Base-by-base conservation (phyloP, 2,329 filamentous ascomycete species). In the Raffaelea albimanens region DNA sequence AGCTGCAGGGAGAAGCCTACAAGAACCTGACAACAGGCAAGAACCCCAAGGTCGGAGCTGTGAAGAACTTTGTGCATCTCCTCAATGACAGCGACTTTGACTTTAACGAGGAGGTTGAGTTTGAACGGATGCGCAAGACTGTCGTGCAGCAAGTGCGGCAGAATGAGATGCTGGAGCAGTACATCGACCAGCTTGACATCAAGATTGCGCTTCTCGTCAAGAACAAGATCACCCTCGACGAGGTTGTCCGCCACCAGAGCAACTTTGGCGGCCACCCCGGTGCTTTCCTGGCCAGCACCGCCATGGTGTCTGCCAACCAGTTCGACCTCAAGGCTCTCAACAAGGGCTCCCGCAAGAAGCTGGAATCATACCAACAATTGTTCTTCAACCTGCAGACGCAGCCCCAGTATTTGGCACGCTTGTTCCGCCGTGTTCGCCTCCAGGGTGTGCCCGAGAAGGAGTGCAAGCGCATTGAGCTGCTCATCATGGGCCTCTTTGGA, bases 31-130 rank as follows among this genome's bases (percentile, higher is more conserved):
- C 90, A 2, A 90, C 82, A 29, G 94, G 93, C 51, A 96, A 95
- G 68, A 97, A 97, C 61, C 93, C 93, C 21, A 93, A 93, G 1
- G 89, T 98, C 50, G 88, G 88, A 36, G 95, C 94, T 1, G 87
- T 98, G 61, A 96, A 97, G 71, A 94, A 94, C 62, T 98, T 98
- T 62, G 89, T 98, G 2, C 93, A 98, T 63, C 75, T 98, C 34
- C 80, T 98, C 49, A 98, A 97, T 59, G 93, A 98, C 65, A 97
- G 89, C 59, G 91, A 96, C 60, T 95, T 98, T 58, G 93, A 98
- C 62, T 98, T 98, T 66, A 95, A 98, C 61, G 91, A 97, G 63
- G 93, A 98, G 63, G 83, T 98, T 45, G 93, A 98, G 62, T 96
- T 97, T 56, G 93, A 98, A 65, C 80, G 90, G 43, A 72, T 97